Conservation (phyloP, 176 grass and related monocot species). For the Poa annua region DNA sequence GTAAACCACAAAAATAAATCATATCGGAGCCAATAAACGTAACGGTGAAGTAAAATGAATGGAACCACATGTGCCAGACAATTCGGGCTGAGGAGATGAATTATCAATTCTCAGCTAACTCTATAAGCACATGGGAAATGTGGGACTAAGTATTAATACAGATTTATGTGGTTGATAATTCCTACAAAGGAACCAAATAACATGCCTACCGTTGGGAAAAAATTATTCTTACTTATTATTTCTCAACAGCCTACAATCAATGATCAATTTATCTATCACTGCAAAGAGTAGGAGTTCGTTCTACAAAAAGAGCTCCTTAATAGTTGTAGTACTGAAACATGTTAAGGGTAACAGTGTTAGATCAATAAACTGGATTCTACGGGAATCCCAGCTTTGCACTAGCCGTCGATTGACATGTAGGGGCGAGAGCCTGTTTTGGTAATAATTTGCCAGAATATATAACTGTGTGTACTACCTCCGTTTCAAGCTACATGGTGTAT, state of each 20-base stretch:
- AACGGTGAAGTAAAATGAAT: conserved; percentile 1
- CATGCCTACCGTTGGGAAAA: not conserved
- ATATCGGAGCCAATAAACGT: conserved; percentile 12
- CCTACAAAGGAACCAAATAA: conserved; percentile 1
- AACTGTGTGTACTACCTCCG: not conserved
- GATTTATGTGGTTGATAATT: not conserved
- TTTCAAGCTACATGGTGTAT: not conserved
- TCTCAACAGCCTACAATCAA: conserved; percentile 15
- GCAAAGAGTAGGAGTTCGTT: not conserved
- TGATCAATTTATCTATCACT: conserved; percentile 25
- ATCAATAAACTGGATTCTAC: conserved; percentile 2
- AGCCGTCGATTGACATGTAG: not conserved
- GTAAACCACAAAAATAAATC: conserved; percentile 12
- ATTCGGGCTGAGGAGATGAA: conserved; percentile 3
- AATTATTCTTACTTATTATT: not conserved
- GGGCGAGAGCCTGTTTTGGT: not conserved
- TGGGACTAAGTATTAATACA: conserved; percentile 20
- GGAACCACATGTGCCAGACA: conserved; percentile 7
- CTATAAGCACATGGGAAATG: conserved; percentile 8
- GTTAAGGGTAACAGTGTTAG: not conserved
- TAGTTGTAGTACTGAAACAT: conserved; percentile 20
- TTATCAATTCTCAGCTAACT: not conserved
- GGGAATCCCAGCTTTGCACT: not conserved
- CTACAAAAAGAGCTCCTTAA: conserved; percentile 34
- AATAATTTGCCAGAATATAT: conserved; percentile 25